Base-by-base conservation (phyloP, 2,329 filamentous ascomycete genomes). In the Aspergillus tubingensis region DNA sequence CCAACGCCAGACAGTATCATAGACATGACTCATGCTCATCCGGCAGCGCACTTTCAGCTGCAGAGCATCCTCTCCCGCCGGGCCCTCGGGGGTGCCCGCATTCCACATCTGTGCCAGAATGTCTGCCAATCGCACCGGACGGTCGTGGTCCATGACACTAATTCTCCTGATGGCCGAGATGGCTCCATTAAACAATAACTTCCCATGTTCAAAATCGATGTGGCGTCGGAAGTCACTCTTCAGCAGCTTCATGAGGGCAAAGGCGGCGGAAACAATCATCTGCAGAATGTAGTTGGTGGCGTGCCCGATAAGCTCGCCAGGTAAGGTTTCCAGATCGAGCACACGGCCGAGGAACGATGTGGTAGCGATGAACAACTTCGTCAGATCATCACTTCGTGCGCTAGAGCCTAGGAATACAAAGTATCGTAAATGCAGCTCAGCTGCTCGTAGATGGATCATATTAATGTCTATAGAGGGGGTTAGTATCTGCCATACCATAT, bases 1-100 rank as follows among this genome's bases (percentile, higher is more conserved):
- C 86, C 86, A 89, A 52, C 85, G 81, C 85, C 86, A 88, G 17
- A 88, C 85, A 2, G 84, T 86, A 69, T 89, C 87, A 67, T 86
- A 88, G 2, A 88, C 82, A 48, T 88, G 81, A 60, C 84, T 87
- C 79, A 88, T 85, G 66, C 85, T 88, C 81, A 87, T 88, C 10
- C 86, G 79, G 63, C 85, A 87, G 39, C 85, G 83, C 30, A 89
- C 83, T 60, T 85, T 86, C 8, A 89, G 80, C 59, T 86, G 83
- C 10, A 88, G 74, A 19, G 72, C 72, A 60, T 77, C 76, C 41
- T 78, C 76, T 15, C 69, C 72, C 1, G 60, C 53, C 17, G 67
- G 67, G 8, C 68, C 67, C 41, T 72, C 71, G 21, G 71, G 69
- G 13, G 71, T 71, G 23, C 76, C 76, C 4, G 76, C 81, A 67